phyloP scores from a whole-genome alignment of 192 early-diverging fungal genomes.

The Backusella macrospora region DNA sequence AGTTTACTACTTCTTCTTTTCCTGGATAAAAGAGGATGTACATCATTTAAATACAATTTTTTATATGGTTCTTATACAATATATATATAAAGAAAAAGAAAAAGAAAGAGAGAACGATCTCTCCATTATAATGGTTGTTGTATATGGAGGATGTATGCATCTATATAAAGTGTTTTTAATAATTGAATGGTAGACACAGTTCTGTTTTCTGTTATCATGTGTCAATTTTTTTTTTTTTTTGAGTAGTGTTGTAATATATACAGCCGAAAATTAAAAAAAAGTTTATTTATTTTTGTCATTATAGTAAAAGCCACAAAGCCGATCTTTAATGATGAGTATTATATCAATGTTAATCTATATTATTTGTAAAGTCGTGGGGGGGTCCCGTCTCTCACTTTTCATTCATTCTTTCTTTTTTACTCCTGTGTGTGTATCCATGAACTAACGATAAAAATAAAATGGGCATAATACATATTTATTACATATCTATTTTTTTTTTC shows the following conservation, averaged over 20 bases:
- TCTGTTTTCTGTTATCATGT: background rate
- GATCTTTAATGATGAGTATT: background rate
- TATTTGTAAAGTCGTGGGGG: background rate
- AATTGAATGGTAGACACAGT: too few relatives aligned
- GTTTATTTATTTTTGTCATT: slow-evolving; percentile 9
- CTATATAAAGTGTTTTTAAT: too few relatives aligned
- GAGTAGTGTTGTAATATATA: too few relatives aligned
- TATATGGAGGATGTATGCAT: too few relatives aligned
- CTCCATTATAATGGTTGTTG: too few relatives aligned
- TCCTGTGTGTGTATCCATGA: background rate
- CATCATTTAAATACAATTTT: background rate
- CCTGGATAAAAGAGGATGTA: background rate
- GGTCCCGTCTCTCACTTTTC: background rate
- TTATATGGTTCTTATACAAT: too few relatives aligned
- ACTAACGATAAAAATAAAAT: background rate
- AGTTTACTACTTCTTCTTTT: background rate
- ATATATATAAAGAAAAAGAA: too few relatives aligned
- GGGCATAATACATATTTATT: background rate
- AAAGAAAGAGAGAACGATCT: too few relatives aligned
- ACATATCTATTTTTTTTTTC: background rate
- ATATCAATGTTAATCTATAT: background rate
- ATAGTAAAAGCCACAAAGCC: background rate
- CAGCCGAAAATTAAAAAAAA: background rate
- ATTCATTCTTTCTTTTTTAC: background rate
- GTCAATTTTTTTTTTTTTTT: background rate